These are phyloP conservation scores for Xerocomellus intermedius DNA, from an alignment of 768 basidiomycete genomes.

Conservation along the genomic window DNA sequence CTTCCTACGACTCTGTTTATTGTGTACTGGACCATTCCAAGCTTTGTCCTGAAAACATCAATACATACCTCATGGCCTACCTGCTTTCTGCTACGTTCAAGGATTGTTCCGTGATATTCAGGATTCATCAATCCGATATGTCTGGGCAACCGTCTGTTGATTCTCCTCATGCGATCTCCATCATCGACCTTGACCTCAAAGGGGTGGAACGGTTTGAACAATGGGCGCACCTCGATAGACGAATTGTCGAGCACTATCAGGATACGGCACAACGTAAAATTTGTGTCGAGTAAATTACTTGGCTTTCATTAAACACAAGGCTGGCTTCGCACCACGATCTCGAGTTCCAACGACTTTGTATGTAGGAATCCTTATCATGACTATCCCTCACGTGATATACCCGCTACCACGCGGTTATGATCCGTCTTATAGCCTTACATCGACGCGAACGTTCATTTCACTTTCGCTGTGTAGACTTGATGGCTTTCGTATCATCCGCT, in stretches of 20 bases:
- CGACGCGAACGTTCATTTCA: background rate
- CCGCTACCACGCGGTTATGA: slow-evolving; percentile 1
- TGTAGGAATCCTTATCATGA: too few species aligned
- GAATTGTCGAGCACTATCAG: slow-evolving; percentile 54
- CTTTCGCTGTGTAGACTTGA: background rate
- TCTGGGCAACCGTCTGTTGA: slow-evolving; percentile 28
- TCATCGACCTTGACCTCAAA: slow-evolving; percentile 91
- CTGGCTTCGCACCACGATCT: too few species aligned
- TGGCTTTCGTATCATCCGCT: slow-evolving; percentile 13
- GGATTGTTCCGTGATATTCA: slow-evolving; percentile 81
- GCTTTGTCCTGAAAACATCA: slow-evolving; percentile 45
- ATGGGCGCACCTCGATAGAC: slow-evolving; percentile 74
- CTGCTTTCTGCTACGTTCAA: slow-evolving; percentile 93
- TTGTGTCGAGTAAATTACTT: slow-evolving; percentile 21
- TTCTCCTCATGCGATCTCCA: slow-evolving; percentile 44
- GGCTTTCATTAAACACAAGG: background rate
- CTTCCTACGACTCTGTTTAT: slow-evolving; percentile 45
- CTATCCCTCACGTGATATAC: slow-evolving; percentile 7
- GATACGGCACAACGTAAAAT: slow-evolving; percentile 9
- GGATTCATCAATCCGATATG: slow-evolving; percentile 17
- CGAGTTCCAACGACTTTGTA: too few species aligned
- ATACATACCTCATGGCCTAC: slow-evolving; percentile 70
- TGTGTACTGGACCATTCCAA: slow-evolving; percentile 36
- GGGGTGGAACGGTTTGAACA: slow-evolving; percentile 55
- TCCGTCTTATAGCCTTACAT: slow-evolving; percentile 2